These are phyloP conservation scores for Lasiodiplodia sp. DNA, from an alignment of 2,329 filamentous ascomycete species.

Conservation along the genomic window DNA sequence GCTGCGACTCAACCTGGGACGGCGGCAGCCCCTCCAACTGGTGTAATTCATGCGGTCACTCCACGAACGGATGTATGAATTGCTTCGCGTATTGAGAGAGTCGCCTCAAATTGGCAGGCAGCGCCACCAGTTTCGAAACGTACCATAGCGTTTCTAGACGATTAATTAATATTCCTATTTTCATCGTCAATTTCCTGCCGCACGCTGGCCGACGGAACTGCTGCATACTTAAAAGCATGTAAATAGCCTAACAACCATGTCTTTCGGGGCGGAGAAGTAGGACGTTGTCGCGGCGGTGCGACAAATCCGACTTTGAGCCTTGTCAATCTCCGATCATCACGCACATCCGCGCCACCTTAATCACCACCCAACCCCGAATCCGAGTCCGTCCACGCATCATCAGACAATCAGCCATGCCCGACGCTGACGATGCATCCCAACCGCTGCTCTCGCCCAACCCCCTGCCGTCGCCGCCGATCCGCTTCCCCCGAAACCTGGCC, in stretches of 20 bases:
- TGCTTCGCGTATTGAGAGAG: constrained; percentile 17
- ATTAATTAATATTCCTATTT: not conserved
- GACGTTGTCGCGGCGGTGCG: not conserved
- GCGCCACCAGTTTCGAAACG: not conserved
- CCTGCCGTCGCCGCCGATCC: constrained; percentile 7
- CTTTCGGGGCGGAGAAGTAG: not conserved
- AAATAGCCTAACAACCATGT: not conserved
- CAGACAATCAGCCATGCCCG: not conserved
- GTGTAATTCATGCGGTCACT: constrained; percentile 18
- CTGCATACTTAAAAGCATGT: not conserved
- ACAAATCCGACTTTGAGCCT: not conserved
- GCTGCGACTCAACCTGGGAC: constrained; percentile 11
- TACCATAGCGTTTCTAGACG: not conserved
- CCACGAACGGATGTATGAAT: constrained; percentile 15
- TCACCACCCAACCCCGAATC: not conserved
- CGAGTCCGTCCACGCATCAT: not conserved
- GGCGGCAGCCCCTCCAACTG: constrained; percentile 2
- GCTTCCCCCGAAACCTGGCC: not conserved
- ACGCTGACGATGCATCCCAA: not conserved
- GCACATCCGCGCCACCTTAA: not conserved
- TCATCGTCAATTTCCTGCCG: not conserved
- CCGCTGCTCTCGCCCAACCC: not conserved
- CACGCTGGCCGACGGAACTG: no score
- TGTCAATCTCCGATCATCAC: constrained; percentile 3
- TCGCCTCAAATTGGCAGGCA: not conserved